Conservation (phyloP, 306 rosid genomes). For the Crataegus laevigata region DNA sequence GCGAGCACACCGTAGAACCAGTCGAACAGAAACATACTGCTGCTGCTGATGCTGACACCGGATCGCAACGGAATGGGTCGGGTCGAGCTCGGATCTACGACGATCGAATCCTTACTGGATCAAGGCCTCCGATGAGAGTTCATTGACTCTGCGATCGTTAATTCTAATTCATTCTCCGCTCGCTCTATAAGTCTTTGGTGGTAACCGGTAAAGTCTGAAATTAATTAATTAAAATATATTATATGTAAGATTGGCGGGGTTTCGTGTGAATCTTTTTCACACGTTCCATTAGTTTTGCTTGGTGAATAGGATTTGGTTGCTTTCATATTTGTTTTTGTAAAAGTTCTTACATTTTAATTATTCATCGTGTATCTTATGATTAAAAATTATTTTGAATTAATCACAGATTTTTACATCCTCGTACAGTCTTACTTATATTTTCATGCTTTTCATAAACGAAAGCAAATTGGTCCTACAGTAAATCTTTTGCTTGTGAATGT, state of each 20-base stretch:
- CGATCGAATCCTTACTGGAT: not conserved
- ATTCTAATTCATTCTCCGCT: not conserved
- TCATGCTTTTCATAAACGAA: no score
- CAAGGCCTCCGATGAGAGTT: not conserved
- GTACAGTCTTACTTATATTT: no score
- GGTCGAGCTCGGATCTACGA: not conserved
- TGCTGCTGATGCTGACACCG: not conserved
- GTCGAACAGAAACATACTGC: conserved; percentile 30
- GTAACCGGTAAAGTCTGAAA: not conserved
- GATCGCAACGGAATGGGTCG: not conserved
- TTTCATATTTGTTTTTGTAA: no score
- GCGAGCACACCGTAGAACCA: conserved; percentile 45
- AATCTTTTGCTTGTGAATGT: no score
- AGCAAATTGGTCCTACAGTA: no score
- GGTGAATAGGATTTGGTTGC: not conserved
- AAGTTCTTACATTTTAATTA: accelerated
- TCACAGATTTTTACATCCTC: no score
- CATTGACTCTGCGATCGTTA: not conserved
- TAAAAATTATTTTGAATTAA: no score
- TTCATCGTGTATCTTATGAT: no score
- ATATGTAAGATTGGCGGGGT: not conserved
- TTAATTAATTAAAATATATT: not conserved
- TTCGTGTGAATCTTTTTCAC: not conserved
- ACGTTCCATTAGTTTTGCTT: not conserved
- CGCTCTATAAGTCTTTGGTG: not conserved